Base-by-base conservation (phyloP, 1,284 basidiomycete species). In the Malassezia furfur region DNA sequence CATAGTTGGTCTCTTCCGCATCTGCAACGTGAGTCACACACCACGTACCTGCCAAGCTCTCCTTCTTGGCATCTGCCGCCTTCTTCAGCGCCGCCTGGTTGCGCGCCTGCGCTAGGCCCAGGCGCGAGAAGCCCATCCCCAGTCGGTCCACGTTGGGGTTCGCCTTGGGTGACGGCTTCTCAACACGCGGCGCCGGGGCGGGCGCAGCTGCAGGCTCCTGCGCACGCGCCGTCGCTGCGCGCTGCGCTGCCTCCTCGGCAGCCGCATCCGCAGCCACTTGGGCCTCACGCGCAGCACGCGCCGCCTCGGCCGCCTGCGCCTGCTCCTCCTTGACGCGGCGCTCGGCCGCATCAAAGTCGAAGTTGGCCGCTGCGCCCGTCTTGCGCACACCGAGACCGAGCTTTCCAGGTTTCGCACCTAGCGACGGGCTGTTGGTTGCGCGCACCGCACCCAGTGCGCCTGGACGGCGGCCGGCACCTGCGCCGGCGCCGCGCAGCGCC, bases 121-220 rank as follows among this genome's bases (percentile, higher is more conserved):
- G 80, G 59, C 84, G 80, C 56, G 85, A 83, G 78, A 90, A 85
- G 17, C 87, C 87, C 84, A 85, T 84, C 2, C 85, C 84, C 32
- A 86, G 72, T 30, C 84, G 75, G 61, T 85, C 82, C 66, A 83
- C 76, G 53, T 84, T 83, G 77, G 77, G 60, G 54, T 68, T 47
- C 72, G 74, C 49, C 63, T 79, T 45, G 76, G 77, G 66, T 75
- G 76, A 28, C 73, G 76, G 53, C 32, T 59, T 60, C 2, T 46
- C 50, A 41, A 48, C 52, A 5, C 57, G 54, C 25, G 45, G 37
- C 14, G 50, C 50, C 19, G 40, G 19, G 2, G 61, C 51, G 17
- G 65, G 57, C 15, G 52, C 59, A 11, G 49, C 35, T 10, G 59
- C 61, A 21, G 65, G 59, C 2, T 65, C 65, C 15, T 28, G 15